Conservation (phyloP, 2,329 filamentous ascomycete genomes). For the Phyllachora maydis region DNA sequence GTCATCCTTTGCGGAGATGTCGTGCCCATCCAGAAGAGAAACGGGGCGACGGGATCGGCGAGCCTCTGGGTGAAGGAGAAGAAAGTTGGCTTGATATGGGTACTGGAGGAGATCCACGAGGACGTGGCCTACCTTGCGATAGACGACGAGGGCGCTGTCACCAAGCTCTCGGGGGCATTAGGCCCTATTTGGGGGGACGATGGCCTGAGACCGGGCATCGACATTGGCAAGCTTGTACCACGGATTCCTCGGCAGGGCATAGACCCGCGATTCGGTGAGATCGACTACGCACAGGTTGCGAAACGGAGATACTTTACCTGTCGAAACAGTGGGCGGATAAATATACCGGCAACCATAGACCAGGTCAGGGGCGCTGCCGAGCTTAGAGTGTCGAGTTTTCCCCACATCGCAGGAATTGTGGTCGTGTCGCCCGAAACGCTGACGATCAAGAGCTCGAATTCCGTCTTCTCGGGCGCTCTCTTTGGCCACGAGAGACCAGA, state of each 20-base stretch:
- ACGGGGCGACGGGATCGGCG: conserved; percentile 76
- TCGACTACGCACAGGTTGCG: conserved; percentile 59
- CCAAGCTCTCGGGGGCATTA: conserved; percentile 52
- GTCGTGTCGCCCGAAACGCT: conserved; percentile 66
- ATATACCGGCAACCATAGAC: conserved; percentile 68
- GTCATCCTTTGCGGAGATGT: conserved; percentile 91
- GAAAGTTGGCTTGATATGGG: conserved; percentile 83
- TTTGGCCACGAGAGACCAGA: conserved; percentile 79
- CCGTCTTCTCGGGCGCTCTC: conserved; percentile 77
- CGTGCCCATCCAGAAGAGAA: conserved; percentile 92
- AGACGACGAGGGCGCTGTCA: conserved; percentile 57
- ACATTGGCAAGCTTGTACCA: conserved; percentile 62
- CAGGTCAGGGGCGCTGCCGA: conserved; percentile 48
- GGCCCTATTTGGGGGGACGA: conserved; percentile 71
- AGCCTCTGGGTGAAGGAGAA: conserved; percentile 99
- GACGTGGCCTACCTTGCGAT: conserved; percentile 63
- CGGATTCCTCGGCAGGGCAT: conserved; percentile 60
- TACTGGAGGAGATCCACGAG: conserved; percentile 92
- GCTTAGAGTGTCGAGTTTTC: conserved; percentile 79
- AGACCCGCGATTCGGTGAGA: conserved; percentile 45
- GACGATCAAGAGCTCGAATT: conserved; percentile 78
- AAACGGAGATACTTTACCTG: conserved; percentile 70
- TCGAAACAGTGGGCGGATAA: conserved; percentile 53
- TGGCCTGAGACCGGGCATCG: conserved; percentile 42
- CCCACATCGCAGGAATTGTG: conserved; percentile 92